Percentiles rank a stretch among this genome's conserved stretches.
These are phyloP conservation scores for Oenanthe javanica DNA, from an alignment of 140 eudicot genomes.

Conservation along the genomic window DNA sequence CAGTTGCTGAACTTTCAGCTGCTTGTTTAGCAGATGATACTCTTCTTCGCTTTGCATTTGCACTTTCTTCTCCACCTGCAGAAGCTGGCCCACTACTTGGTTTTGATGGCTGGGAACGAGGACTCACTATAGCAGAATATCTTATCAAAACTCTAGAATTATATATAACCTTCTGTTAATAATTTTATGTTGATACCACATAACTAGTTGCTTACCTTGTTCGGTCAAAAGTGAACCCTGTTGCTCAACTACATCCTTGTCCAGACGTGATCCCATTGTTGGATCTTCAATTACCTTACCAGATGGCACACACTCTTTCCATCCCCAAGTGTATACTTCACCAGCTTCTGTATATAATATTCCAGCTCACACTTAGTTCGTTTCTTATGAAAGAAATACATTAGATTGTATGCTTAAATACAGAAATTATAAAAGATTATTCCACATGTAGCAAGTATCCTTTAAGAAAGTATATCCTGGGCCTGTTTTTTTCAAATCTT, in stretches of 20 bases:
- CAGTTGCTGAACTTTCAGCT: conserved; percentile 70
- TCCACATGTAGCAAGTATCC: background rate
- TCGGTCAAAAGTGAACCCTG: conserved; percentile 45
- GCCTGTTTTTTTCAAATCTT: background rate
- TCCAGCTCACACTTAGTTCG: conserved; percentile 8
- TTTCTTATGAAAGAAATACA: background rate
- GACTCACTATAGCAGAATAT: conserved; percentile 53
- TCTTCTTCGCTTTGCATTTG: conserved; percentile 74
- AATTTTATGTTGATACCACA: conserved; percentile 7
- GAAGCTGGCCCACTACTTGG: conserved; percentile 41
- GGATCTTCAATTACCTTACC: conserved; percentile 80
- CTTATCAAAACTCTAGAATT: conserved; percentile 20
- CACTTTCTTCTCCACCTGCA: conserved; percentile 42
- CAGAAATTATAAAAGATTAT: background rate
- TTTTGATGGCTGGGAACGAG: conserved; percentile 61
- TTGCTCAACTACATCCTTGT: conserved; percentile 49
- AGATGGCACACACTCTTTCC: conserved; percentile 98
- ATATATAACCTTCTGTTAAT: background rate
- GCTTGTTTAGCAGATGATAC: conserved; percentile 70
- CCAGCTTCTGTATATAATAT: conserved; percentile 44
- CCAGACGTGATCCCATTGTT: conserved; percentile 40
- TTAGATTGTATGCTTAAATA: background rate
- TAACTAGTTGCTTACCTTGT: conserved; percentile 47
- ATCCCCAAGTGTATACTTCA: conserved; percentile 97
- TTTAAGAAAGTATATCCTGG: background rate